Percentiles rank a stretch among this genome's conserved stretches.
phyloP scores from a whole-genome alignment of 208 protist species.

The Acanthamoeba castellanii region DNA sequence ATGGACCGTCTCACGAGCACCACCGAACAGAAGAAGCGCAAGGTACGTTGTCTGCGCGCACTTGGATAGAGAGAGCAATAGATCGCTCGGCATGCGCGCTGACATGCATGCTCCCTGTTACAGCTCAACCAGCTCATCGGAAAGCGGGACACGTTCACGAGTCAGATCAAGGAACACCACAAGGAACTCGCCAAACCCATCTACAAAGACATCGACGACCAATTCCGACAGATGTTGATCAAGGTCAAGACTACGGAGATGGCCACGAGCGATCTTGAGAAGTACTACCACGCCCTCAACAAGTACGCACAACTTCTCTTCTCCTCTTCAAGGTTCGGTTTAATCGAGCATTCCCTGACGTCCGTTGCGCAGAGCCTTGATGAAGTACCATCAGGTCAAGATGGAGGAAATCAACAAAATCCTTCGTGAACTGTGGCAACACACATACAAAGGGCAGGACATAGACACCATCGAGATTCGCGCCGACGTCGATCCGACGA shows the following conservation, averaged over 20 bases:
- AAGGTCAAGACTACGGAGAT: conserved; percentile 69
- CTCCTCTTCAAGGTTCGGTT: not conserved
- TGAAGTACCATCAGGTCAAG: conserved; percentile 98
- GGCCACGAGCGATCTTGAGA: conserved; percentile 85
- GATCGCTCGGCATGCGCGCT: not conserved
- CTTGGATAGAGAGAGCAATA: not conserved
- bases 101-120: not conserved
- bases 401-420: conserved; percentile 99
- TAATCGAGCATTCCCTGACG: not conserved
- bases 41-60: not conserved
- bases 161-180: conserved; percentile 55
- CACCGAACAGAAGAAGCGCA: conserved; percentile 34
- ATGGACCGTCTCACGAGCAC: not conserved
- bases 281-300: conserved; percentile 86
- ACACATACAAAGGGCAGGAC: conserved; percentile 96
- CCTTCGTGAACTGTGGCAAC: conserved; percentile 97
- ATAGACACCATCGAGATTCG: conserved; percentile 95
- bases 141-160: conserved; percentile 24
- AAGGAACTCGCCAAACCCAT: conserved; percentile 74
- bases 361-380: conserved; percentile 91
- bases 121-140: conserved; percentile 73
- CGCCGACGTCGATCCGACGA: conserved; percentile 93
- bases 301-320: conserved; percentile 65
- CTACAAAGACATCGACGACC: conserved; percentile 82
- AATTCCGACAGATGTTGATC: conserved; percentile 75